Percentiles rank a stretch among this genome's conserved stretches.
phyloP scores from a whole-genome alignment of 2,329 filamentous ascomycete genomes.

The Aureobasidium sp. region DNA sequence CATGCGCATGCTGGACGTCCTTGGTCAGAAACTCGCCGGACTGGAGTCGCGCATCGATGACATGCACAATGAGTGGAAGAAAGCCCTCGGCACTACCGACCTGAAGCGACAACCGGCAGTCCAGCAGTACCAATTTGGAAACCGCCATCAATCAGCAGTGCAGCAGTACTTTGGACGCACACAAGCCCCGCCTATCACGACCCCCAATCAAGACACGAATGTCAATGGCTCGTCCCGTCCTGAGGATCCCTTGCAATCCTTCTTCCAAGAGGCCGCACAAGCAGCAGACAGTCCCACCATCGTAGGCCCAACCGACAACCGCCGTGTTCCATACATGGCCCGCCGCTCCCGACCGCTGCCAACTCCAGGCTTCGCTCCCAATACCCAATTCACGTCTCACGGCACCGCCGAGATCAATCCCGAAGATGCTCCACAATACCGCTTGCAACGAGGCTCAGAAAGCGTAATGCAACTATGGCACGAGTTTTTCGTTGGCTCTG shows the following conservation, averaged over 20 bases:
- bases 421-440: background rate
- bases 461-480: background rate
- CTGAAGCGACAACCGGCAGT: background rate
- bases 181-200: background rate
- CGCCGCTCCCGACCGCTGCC: background rate
- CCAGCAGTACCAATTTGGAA: background rate
- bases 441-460: background rate
- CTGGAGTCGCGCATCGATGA: conserved; percentile 4
- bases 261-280: conserved; percentile 6
- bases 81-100: background rate
- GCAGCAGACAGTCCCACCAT: background rate
- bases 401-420: background rate
- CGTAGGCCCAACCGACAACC: background rate
- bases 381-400: background rate
- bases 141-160: background rate
- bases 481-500: conserved; percentile 3
- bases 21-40: background rate
- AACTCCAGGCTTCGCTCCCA: background rate
- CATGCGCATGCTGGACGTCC: conserved; percentile 3
- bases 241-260: background rate
- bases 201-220: background rate
- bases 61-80: conserved; percentile 10
- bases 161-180: conserved; percentile 2
- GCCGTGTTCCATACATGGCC: background rate
- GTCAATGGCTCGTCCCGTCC: background rate